phyloP scores from a whole-genome alignment of 805 yeast species.

The Candida khao-thaluensis region DNA sequence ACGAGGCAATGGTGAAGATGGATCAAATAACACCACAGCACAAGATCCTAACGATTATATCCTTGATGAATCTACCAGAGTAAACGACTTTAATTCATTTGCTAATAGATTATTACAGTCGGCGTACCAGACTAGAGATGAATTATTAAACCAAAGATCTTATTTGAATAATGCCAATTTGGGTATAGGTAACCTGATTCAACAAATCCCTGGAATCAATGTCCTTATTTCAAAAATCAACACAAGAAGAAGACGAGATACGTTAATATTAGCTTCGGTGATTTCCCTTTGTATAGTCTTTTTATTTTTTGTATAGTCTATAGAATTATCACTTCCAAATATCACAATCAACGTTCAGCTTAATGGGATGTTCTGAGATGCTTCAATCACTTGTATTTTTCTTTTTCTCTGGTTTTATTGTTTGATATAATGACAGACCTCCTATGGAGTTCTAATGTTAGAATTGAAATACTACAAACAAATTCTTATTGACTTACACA shows the following conservation, averaged over 20 bases:
- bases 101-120: conserved; percentile 80
- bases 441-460: no score
- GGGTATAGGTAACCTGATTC: conserved; percentile 58
- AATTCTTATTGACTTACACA: no score
- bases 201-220: conserved; percentile 80
- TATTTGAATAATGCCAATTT: conserved; percentile 62
- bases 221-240: conserved; percentile 75
- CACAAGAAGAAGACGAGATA: conserved; percentile 85
- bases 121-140: conserved; percentile 89
- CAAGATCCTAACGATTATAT: conserved; percentile 66
- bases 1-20: conserved; percentile 33
- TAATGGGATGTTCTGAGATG: no score
- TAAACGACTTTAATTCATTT: conserved; percentile 67
- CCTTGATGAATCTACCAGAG: conserved; percentile 71
- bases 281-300: conserved; percentile 72
- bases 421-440: no score
- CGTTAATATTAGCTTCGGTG: conserved; percentile 74
- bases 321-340: no score
- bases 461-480: no score
- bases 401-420: no score
- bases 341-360: no score
- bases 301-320: conserved; percentile 44
- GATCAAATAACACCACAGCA: not conserved
- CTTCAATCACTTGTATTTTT: no score
- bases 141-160: conserved; percentile 68